Evolutionary conservation across 345 rosid species (phyloP).

Genomic region (Raphanus raphanistrum): DNA sequence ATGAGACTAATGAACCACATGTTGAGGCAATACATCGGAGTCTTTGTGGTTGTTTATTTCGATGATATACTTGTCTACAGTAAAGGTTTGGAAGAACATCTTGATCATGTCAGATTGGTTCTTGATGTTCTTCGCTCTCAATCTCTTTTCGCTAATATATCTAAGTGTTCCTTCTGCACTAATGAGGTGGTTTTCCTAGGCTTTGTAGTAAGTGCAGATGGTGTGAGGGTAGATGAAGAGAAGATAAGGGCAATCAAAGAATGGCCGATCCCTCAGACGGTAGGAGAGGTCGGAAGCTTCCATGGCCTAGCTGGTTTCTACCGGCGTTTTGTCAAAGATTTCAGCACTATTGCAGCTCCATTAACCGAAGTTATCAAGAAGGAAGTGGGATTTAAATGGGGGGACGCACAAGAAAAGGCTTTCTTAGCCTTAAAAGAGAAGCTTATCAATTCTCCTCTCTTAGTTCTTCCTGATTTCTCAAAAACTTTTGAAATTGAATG

Average conservation of each 20-base stretch:
- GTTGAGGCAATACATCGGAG: no score
- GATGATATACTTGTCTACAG: neutral
- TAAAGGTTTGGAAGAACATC: conserved; percentile 1
- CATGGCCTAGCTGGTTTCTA: no score
- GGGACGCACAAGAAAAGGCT: neutral
- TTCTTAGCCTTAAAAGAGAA: neutral
- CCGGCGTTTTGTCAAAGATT: neutral
- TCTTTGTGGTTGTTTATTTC: no score
- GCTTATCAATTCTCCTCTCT: neutral
- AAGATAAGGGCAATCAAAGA: no score
- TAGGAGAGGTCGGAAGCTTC: neutral
- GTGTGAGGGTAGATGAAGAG: no score
- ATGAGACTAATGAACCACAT: no score
- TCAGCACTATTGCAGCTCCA: neutral
- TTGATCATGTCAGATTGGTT: neutral
- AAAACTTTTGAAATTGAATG: neutral
- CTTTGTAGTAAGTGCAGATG: no score
- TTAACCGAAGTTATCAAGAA: no score
- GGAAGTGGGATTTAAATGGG: neutral
- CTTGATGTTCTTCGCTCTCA: neutral
- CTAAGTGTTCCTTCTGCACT: no score
- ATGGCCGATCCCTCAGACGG: neutral
- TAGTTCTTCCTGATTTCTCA: neutral
- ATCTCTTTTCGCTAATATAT: neutral
- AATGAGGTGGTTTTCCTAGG: no score